These are phyloP conservation scores for Rhizopogon vulgaris DNA, from an alignment of 768 basidiomycete genomes.

Conservation along the genomic window DNA sequence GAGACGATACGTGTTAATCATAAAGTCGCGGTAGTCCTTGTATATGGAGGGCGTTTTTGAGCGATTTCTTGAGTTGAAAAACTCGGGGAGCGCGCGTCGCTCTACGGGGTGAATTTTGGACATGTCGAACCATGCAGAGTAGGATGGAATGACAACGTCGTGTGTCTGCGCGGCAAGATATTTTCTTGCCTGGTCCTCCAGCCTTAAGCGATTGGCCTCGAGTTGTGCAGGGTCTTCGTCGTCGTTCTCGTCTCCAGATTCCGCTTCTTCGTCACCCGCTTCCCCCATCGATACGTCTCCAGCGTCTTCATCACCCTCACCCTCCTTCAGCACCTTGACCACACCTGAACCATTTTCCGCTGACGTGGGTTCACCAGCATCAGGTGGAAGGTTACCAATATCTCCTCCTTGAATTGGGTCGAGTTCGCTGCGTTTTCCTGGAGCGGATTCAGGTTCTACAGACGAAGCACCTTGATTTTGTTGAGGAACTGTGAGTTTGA, in stretches of 20 bases:
- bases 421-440: slow-evolving; percentile 83
- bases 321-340: slow-evolving; percentile 37
- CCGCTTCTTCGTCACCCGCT: slow-evolving; percentile 67
- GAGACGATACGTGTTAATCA: slow-evolving; percentile 97
- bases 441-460: slow-evolving; percentile 73
- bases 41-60: slow-evolving; percentile 96
- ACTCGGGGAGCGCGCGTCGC: slow-evolving; percentile 88
- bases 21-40: slow-evolving; percentile 99
- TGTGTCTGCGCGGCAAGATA: slow-evolving; percentile 97
- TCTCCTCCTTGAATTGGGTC: slow-evolving; percentile 78
- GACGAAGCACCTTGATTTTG: slow-evolving; percentile 62
- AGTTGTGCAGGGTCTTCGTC: slow-evolving; percentile 82
- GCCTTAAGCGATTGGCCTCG: slow-evolving; percentile 70
- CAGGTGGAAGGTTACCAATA: slow-evolving; percentile 61
- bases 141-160: slow-evolving; percentile 94
- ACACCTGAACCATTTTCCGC: slow-evolving; percentile 19
- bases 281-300: slow-evolving; percentile 82
- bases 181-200: slow-evolving; percentile 84
- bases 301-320: slow-evolving; percentile 61
- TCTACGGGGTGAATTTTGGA: slow-evolving; percentile 90
- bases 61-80: slow-evolving; percentile 93
- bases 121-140: slow-evolving; percentile 98
- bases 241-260: slow-evolving; percentile 76
- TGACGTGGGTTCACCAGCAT: slow-evolving; percentile 7
- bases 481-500: slow-evolving; percentile 48